Base-by-base conservation (phyloP, 768 basidiomycete species). In the Lentinula edodes region DNA sequence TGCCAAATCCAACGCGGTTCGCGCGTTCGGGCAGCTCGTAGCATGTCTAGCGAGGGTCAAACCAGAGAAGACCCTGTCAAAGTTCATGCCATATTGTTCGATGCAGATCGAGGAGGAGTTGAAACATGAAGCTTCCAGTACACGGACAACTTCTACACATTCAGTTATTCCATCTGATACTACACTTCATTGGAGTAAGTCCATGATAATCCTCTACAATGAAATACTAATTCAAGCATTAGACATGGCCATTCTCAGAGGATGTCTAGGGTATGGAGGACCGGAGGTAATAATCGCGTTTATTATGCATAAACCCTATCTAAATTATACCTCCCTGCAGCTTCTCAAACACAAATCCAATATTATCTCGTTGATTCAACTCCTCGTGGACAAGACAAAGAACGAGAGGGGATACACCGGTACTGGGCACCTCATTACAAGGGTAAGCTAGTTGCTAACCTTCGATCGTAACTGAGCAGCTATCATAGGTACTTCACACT, bases 171-270 rank as follows among this genome's bases (percentile, higher is more conserved):
- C 91, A 6, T 91, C 90, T 2, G 91, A 93, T 66, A 93, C 91
- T 6, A 93, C 93, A 6, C 76, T 98, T 57, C 95, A 97, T 71
- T 97, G 95, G 91, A 95, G 92, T 93, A 67, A 74, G 86, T 67
- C 57, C 36, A 53, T 36, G 51, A 36, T 45, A 59, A 50, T 48
- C 10, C 38, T 58, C 34, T 34, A 2, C 3, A 28, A 28, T 3
- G 3, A 1, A 4, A 28, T 28, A 18, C 41, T 41, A 13, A 62
- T 58, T 8, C 32, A 58, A 16, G 6, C 46, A 6, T 36, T 64
- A 92, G 91, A 93, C 72, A 80, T 95, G 72, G 80, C 88, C 6
- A 89, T 96, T 43, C 78, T 96, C 23, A 85, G 90, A 48, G 93
- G 91, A 48, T 89, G 89, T 66, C 80, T 95, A 54, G 90, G 88